Base-by-base conservation (phyloP, 306 rosid genomes). In the Quercus cerris region DNA sequence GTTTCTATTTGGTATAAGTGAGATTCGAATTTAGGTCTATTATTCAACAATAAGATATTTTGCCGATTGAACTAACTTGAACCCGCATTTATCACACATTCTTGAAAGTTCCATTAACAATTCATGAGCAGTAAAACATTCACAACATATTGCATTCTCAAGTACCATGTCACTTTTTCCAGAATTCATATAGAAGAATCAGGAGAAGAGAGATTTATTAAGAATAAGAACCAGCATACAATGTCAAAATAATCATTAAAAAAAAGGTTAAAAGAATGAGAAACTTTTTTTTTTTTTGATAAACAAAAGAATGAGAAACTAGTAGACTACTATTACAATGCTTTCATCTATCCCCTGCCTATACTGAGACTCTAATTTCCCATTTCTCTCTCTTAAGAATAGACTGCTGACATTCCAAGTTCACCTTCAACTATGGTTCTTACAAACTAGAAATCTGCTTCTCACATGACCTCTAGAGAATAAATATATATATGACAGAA, bases 351-450 rank as follows among this genome's bases (percentile, higher is more conserved):
- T 80, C 57, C 76, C 20, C 35, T 4, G 28, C 61, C 17, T 76
- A 1, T n/a, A 67, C 84, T 31, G 31, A 79, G 76, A 63, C 22
- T 46, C 80, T 79, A 82, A 82, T 54, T 78, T 78, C 56, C 22
- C 56, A 31, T 63, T 58, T 69, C 25, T 63, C 63, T 70, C 72
- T 76, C 54, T 12, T 13, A 3, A 49, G 54, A 49, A 49, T 49
- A 49, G 54, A 13, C 54, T 77, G 86, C 74, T 74, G 71, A 75
- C 75, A 69, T 56, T 78, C n/a, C 85, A 75, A 31, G 11, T 71
- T 77, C 82, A 80, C 59, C 67, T 68, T 77, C 81, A 80, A 61
- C 71, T 80, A 57, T 74, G 72, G 57, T 72, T 77, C 78, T 75
- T 54, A 44, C 68, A 79, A 76, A 82, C 77, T 82, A 80, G 41